These are phyloP conservation scores for Vinca minor DNA, from an alignment of 257 asterid species.

Conservation along the genomic window DNA sequence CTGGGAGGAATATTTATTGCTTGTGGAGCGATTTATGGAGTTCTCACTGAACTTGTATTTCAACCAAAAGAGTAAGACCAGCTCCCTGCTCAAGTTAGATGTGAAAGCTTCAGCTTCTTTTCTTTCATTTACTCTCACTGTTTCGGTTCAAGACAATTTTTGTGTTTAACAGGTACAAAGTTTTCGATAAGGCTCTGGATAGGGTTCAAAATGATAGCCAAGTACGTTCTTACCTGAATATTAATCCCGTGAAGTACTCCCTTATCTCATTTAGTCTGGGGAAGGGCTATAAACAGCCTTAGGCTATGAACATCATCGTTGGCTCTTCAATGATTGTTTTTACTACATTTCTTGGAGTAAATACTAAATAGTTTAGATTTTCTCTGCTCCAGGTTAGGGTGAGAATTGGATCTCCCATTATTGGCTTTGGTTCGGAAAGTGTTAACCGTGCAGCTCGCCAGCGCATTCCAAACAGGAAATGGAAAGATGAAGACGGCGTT, in stretches of 20 bases:
- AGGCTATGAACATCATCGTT: neutral
- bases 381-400: slow-evolving; percentile 54
- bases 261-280: neutral
- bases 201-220: slow-evolving; percentile 82
- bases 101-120: neutral
- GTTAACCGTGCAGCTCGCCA: slow-evolving; percentile 97
- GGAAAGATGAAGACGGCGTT: slow-evolving; percentile 84
- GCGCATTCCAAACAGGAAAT: slow-evolving; percentile 61
- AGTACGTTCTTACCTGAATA: slow-evolving; percentile 30
- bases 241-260: neutral
- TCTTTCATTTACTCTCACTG: slow-evolving; percentile 5
- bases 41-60: slow-evolving; percentile 74
- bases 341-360: slow-evolving; percentile 1
- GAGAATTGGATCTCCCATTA: slow-evolving; percentile 77
- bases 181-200: slow-evolving; percentile 71
- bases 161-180: slow-evolving; percentile 52
- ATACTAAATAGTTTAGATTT: neutral
- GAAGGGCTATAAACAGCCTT: neutral
- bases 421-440: slow-evolving; percentile 87
- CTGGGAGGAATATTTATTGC: slow-evolving; percentile 93
- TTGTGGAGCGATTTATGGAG: slow-evolving; percentile 82
- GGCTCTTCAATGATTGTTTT: neutral
- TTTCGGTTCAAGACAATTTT: slow-evolving; percentile 14
- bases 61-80: slow-evolving; percentile 85
- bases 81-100: neutral